Evolutionary conservation across 2,329 filamentous ascomycete genomes (phyloP), one percentile per base, ranked within the genome.

Genomic region (Orbilia javanica): DNA sequence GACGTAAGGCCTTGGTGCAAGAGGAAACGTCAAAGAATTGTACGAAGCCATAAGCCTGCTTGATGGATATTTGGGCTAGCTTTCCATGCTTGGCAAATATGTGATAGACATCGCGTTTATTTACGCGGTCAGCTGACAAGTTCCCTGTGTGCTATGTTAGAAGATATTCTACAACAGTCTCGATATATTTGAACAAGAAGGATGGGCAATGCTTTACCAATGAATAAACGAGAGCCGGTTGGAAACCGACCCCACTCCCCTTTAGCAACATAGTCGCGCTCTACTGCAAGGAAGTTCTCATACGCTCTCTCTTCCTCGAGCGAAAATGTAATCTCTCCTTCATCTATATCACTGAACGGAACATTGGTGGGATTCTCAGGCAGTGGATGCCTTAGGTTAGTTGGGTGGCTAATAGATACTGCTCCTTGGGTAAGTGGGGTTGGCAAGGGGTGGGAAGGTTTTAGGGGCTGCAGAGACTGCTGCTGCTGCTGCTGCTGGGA

Each of bases 21-120:
- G 95, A 91, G 1, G 88, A 87, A 3, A 90, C 86, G 31, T 93
- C 91, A 80, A 97, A 88, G 80, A 96, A 99, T 83, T 98, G 96
- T 39, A 98, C 94, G 83, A 98, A 99, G 0, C 96, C 96, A 84
- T 97, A 98, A 0, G 94, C 94, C 80, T 96, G 94, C 84, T 98
- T 98, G 81, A 98, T 93, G 0, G 94, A 97, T 77, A 98, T 96
- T 83, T 99, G 96, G 1, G 94, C 95, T 55, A 99, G 87, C 79
- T 91, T 91, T 67, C 96, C 96, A 83, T 93, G 94, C 72, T 88
- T 88, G 82, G 94, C 90, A 83, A 99, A 98, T 18, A 95, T 88
- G 83, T 97, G 92, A 84, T 97, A 98, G 7, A 98, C 90, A 84
- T 98, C 94, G 80, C 92, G 90, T 85, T 98, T 98, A 5, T 93